Evolutionary conservation across 2,329 filamentous ascomycete species (phyloP).

Genomic region (Trichoderma aggressivum): DNA sequence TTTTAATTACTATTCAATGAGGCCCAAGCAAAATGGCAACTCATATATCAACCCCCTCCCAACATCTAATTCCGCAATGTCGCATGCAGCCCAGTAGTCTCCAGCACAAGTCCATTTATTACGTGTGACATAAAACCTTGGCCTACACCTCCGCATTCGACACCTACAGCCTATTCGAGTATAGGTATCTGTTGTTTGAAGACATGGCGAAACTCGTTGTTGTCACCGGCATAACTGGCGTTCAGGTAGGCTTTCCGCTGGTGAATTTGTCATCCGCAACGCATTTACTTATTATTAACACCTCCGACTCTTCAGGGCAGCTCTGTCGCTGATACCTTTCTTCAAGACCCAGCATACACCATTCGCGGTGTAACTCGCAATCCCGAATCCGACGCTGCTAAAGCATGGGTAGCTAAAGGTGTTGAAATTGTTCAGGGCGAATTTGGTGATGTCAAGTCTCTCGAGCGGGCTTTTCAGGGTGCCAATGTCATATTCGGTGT

Average conservation of each 20-base stretch:
- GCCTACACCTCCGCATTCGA: no score
- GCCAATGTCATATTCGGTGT: constrained; percentile 29
- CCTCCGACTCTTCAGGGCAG: constrained; percentile 19
- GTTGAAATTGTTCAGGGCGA: constrained; percentile 27
- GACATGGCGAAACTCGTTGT: constrained; percentile 5
- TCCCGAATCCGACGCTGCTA: constrained; percentile 20
- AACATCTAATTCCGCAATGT: background rate
- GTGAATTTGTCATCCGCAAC: background rate
- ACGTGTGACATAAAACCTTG: background rate
- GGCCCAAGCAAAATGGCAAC: background rate
- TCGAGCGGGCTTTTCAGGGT: constrained; percentile 25
- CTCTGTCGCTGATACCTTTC: constrained; percentile 23
- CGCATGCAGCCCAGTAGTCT: background rate
- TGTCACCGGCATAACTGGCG: constrained; percentile 7
- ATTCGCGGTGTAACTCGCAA: constrained; percentile 30
- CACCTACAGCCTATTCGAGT: background rate
- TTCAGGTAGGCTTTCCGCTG: background rate
- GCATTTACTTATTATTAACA: background rate
- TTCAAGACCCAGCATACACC: constrained; percentile 21
- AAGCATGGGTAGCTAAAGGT: constrained; percentile 21
- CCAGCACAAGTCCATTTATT: background rate
- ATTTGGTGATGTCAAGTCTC: constrained; percentile 20
- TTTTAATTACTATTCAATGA: background rate
- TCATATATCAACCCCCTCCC: background rate
- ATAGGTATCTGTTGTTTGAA: no score